phyloP scores from a whole-genome alignment of 2,329 filamentous ascomycete genomes.

The Intubia oerlemansii region DNA sequence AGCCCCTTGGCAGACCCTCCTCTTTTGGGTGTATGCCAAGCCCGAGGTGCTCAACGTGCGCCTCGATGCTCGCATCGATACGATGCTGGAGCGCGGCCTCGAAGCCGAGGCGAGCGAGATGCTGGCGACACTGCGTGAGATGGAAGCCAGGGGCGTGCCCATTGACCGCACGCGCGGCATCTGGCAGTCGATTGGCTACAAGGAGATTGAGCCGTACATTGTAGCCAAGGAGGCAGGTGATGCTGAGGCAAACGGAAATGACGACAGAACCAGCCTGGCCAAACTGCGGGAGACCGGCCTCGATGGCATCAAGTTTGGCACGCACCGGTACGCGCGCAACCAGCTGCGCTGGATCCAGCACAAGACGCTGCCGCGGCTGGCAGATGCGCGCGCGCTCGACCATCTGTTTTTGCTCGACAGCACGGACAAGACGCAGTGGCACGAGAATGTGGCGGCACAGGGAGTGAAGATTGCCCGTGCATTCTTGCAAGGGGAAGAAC shows the following conservation, averaged over 20 bases:
- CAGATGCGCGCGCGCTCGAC: conserved; percentile 27
- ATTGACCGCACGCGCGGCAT: conserved; percentile 67
- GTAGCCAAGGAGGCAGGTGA: conserved; percentile 1
- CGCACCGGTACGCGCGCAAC: conserved; percentile 67
- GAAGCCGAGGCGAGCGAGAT: conserved; percentile 26
- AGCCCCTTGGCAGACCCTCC: conserved; percentile 31
- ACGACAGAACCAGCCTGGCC: background rate
- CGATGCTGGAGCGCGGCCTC: conserved; percentile 47
- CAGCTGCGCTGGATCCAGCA: conserved; percentile 75
- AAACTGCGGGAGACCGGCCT: conserved; percentile 37
- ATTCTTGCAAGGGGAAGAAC: conserved; percentile 36
- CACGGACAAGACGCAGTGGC: conserved; percentile 43
- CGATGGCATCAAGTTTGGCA: conserved; percentile 62
- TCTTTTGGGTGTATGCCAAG: conserved; percentile 78
- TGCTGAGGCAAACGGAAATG: no score
- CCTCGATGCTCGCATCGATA: conserved; percentile 58
- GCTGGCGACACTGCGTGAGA: conserved; percentile 17
- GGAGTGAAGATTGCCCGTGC: conserved; percentile 37
- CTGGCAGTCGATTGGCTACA: conserved; percentile 93
- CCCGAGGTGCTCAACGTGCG: conserved; percentile 44
- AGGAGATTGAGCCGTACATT: conserved; percentile 64
- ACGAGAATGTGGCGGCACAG: conserved; percentile 38
- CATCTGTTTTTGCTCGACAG: conserved; percentile 66
- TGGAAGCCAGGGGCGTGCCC: conserved; percentile 20
- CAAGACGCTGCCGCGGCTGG: conserved; percentile 54